Evolutionary conservation across 495 filamentous ascomycete genomes (phyloP), one percentile per base, ranked within the genome.

Genomic region (Penicillium pulvis): DNA sequence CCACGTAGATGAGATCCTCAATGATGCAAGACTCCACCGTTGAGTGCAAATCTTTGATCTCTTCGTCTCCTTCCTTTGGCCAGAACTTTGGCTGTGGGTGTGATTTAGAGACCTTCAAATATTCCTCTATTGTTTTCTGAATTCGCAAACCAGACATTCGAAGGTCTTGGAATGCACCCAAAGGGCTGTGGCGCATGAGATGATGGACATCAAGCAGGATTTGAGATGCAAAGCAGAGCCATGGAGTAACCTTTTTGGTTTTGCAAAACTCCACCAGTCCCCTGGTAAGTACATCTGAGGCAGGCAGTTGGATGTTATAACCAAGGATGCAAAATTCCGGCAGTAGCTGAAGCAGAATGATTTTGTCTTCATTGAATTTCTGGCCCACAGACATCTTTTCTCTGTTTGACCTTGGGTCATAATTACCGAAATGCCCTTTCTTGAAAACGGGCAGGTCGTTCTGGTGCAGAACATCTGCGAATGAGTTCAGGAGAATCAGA

Each of bases 201-300:
- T 74, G 71, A 64, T 72, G 66, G 57, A 74, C 64, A 41, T 74
- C 69, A 31, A 75, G 67, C 39, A 70, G 59, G 45, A 71, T 64
- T 50, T 72, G 70, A 16, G 65, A 62, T 48, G 63, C 67, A 31
- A 74, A 74, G 43, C 57, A 64, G 49, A 74, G 69, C 67, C 67
- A 74, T 3, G 63, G 17, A 51, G 51, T 62, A 19, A 67, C 62
- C 48, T 56, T 62, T 57, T 72, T 65, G 31, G 65, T 68, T 36
- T 62, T 62, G 36, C 26, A 23, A 62, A 65, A 69, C 41, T 71
- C 64, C 52, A 23, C 10, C 44, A 75, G 59, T 14, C 69, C 71
- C 64, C 43, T 39, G 48, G 71, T 74, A 31, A 75, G 64, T 26
- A 57, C 54, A 54, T 74, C 72, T 47, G 52, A 44, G 16, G 58